Evolutionary conservation across 768 basidiomycete species (phyloP), one percentile per base, ranked within the genome.

Genomic region (Kwoniella sp.): DNA sequence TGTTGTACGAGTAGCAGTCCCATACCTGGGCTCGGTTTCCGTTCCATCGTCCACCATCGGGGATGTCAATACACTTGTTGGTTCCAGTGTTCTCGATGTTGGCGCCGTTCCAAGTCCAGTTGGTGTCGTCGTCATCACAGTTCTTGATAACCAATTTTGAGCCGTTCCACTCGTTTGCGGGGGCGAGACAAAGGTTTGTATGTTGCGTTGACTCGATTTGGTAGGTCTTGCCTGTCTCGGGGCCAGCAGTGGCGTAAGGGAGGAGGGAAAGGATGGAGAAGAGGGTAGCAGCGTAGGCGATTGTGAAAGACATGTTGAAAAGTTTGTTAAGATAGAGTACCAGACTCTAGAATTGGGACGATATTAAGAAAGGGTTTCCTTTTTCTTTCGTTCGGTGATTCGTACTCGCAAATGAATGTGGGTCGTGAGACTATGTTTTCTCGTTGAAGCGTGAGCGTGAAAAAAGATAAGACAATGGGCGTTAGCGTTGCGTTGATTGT

Each of bases 21-120:
- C 75, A 77, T 23, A 77, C 56, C 48, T 77, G 75, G 30, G 68
- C 48, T 45, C 65, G 65, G 65, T 73, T 77, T 0, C 75, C 75
- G 28, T 67, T 69, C 66, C 66, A 68, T n/a, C 47, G 52, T 15
- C 63, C 68, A 31, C 73, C 73, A 55, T 74, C 70, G 7, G 67
- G 67, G 45, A 74, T 61, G 57, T 77, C 75, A 47, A 72, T 54
- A 56, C 73, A 74, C 55, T 58, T 63, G 63, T 71, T 66, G 37
- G 69, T 62, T 2, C 67, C 73, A 1, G 73, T 67, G 65, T 74
- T 70, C 29, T 56, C 22, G 34, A 73, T 64, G 20, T 65, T 48
- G 25, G 62, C 54, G 22, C 71, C 73, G n/a, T 58, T 61, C 55
- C 62, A 72, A 23, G 58, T 59, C 71, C 71, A 76, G 47, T 65